phyloP scores from a whole-genome alignment of 1,139 yeast genomes.

The Lodderomyces elongisporus region DNA sequence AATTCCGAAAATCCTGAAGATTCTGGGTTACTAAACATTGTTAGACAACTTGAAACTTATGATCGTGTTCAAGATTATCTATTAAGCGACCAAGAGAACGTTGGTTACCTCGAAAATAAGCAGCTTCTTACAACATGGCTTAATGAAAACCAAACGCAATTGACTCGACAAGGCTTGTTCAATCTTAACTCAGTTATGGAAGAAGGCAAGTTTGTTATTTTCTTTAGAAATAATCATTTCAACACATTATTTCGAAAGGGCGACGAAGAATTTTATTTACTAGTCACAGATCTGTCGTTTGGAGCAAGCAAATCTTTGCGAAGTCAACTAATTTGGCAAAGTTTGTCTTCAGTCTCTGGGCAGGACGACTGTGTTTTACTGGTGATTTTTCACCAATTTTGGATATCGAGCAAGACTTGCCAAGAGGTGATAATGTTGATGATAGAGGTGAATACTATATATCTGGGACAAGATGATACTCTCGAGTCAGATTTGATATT shows the following conservation, averaged over 20 bases:
- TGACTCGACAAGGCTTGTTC: conserved; percentile 59
- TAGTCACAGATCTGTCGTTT: conserved; percentile 74
- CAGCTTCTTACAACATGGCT: conserved; percentile 37
- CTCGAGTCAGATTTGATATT: conserved; percentile 33
- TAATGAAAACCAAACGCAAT: conserved; percentile 56
- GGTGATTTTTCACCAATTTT: conserved; percentile 51
- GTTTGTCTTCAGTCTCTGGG: conserved; percentile 62
- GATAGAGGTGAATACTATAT: too few species aligned
- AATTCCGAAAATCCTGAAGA: conserved; percentile 17
- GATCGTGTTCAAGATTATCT: conserved; percentile 44
- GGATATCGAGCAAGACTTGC: conserved; percentile 14
- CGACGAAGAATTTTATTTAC: conserved; percentile 46
- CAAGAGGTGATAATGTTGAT: background rate
- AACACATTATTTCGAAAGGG: conserved; percentile 58
- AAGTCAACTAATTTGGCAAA: conserved; percentile 67
- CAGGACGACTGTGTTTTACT: conserved; percentile 59
- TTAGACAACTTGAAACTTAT: conserved; percentile 24
- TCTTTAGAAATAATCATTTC: conserved; percentile 85
- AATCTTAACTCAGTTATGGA: conserved; percentile 39
- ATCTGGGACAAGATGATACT: conserved; percentile 11
- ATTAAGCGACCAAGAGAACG: conserved; percentile 13
- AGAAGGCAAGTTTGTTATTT: conserved; percentile 46
- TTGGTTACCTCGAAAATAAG: conserved; percentile 10
- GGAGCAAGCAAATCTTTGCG: conserved; percentile 22
- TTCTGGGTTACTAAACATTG: background rate